Percentiles rank a stretch among this genome's conserved stretches.
Evolutionary conservation across 441 rosid genomes (phyloP).

Genomic region (Populus hybrid): DNA sequence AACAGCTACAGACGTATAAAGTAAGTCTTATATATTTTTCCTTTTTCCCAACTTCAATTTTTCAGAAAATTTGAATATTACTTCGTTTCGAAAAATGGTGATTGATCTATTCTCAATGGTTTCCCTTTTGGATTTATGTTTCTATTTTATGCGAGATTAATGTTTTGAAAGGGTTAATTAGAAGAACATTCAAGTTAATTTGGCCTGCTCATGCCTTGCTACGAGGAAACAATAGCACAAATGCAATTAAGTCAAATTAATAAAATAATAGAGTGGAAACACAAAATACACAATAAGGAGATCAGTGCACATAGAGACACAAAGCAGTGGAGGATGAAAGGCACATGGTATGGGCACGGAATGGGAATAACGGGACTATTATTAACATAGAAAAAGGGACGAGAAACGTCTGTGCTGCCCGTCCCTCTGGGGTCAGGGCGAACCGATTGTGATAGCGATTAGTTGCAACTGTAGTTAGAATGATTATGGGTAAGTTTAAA

Average conservation of each 20-base stretch:
- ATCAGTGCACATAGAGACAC: neutral
- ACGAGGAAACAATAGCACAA: neutral
- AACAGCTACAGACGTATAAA: too few relatives aligned
- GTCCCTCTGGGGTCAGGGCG: neutral
- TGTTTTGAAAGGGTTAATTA: neutral
- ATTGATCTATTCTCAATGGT: too few relatives aligned
- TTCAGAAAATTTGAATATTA: too few relatives aligned
- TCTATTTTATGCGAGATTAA: too few relatives aligned
- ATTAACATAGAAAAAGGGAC: neutral
- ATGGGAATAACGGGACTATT: neutral
- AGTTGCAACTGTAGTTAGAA: neutral
- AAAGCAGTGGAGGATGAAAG: neutral
- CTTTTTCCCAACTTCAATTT: too few relatives aligned
- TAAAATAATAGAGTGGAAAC: neutral
- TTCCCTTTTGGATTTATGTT: too few relatives aligned
- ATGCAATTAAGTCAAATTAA: constrained; percentile 7
- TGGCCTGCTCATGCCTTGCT: neutral
- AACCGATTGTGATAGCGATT: constrained; percentile 7
- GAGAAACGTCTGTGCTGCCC: neutral
- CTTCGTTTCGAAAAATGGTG: too few relatives aligned
- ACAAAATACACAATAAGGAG: neutral
- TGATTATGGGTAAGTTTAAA: neutral
- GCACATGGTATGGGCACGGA: neutral
- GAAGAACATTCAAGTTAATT: neutral
- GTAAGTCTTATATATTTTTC: too few relatives aligned